phyloP scores from a whole-genome alignment of 257 asterid genomes.

The Coffea eugenioides region DNA sequence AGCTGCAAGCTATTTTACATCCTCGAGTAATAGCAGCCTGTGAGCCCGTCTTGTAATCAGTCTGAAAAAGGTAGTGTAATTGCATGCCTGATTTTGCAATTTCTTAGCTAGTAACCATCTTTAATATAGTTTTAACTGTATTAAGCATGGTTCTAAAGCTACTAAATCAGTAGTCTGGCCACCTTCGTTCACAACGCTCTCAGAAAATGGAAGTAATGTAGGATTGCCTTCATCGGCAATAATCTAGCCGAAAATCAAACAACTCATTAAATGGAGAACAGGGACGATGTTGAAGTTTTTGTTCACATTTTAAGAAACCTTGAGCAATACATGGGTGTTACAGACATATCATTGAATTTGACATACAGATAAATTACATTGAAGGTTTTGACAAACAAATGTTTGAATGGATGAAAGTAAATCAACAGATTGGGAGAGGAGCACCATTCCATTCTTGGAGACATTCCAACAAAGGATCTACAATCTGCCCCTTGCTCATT shows the following conservation, averaged over 20 bases:
- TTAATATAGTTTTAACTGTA: too few relatives aligned
- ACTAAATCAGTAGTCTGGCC: not conserved
- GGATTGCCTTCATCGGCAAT: not conserved
- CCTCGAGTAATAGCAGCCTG: too few relatives aligned
- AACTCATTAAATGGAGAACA: not conserved
- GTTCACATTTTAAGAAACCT: not conserved
- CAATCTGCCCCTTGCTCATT: conserved; percentile 48
- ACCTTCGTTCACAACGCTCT: too few relatives aligned
- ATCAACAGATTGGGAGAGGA: conserved; percentile 72
- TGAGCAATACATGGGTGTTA: conserved; percentile 6
- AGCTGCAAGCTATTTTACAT: too few relatives aligned
- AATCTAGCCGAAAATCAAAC: not conserved
- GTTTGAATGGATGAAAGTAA: not conserved
- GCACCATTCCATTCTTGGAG: conserved; percentile 71
- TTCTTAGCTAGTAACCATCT: too few relatives aligned
- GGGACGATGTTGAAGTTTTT: not conserved
- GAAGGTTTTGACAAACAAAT: not conserved
- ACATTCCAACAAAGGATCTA: conserved; percentile 77
- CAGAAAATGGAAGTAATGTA: not conserved
- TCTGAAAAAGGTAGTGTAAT: not conserved
- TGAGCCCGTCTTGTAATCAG: not conserved
- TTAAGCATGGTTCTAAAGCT: not conserved
- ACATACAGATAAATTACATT: not conserved
- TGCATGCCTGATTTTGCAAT: too few relatives aligned
- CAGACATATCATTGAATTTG: not conserved